These are phyloP conservation scores for Marasmius oreades DNA, from an alignment of 1,284 basidiomycete genomes.

Conservation along the genomic window DNA sequence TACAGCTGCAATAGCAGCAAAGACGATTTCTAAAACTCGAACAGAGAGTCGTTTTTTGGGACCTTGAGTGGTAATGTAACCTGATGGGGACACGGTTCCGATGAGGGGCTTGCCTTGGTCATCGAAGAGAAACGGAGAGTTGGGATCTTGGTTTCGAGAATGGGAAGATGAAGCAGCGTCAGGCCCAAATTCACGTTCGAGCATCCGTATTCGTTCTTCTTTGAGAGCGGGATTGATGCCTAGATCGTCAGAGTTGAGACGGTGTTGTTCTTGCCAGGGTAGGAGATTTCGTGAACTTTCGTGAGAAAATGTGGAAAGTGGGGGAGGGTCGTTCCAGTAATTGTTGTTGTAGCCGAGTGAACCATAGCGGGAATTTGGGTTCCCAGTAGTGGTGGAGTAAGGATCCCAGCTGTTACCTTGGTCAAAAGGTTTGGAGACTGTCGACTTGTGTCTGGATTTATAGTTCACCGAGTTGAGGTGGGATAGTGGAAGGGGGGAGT, in stretches of 20 bases:
- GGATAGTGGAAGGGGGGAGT: conserved; percentile 31
- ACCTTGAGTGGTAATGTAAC: conserved; percentile 56
- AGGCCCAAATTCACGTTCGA: conserved; percentile 59
- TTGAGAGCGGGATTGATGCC: conserved; percentile 49
- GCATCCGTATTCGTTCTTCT: conserved; percentile 65
- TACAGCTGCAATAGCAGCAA: conserved; percentile 48
- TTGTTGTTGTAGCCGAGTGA: background rate
- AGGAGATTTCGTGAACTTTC: conserved; percentile 38
- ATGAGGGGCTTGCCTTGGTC: conserved; percentile 46
- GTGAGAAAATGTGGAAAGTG: conserved; percentile 28
- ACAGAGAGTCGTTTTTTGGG: conserved; percentile 53
- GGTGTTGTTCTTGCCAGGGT: conserved; percentile 37
- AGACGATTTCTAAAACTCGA: conserved; percentile 45
- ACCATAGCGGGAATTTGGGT: conserved; percentile 20
- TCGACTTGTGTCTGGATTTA: conserved; percentile 18
- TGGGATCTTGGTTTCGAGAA: conserved; percentile 23
- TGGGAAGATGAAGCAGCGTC: conserved; percentile 23
- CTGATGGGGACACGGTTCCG: conserved; percentile 55
- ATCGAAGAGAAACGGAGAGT: conserved; percentile 30
- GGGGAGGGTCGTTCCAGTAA: conserved; percentile 21
- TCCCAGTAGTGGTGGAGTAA: conserved; percentile 4
- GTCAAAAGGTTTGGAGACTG: conserved; percentile 40
- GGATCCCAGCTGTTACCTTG: conserved; percentile 27
- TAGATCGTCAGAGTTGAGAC: conserved; percentile 33
- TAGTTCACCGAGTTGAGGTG: conserved; percentile 20